These are phyloP conservation scores for Globisporangium parvum DNA, from an alignment of 352 stramenopile genomes.

Conservation along the genomic window DNA sequence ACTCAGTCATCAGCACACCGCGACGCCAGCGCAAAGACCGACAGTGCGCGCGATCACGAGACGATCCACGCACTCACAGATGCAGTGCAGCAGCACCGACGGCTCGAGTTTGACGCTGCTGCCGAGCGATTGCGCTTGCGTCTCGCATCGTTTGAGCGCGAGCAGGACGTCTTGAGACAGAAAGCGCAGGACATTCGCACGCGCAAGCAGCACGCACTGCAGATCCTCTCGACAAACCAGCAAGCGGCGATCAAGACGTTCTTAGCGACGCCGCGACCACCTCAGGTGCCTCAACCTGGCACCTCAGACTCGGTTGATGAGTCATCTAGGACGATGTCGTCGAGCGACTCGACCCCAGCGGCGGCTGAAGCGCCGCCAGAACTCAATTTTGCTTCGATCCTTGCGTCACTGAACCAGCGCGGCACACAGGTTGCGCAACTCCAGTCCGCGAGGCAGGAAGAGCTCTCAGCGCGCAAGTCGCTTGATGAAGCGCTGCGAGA, in stretches of 20 bases:
- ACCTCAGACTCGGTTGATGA: background rate
- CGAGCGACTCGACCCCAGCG: background rate
- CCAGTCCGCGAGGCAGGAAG: conserved; percentile 21
- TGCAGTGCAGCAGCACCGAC: conserved; percentile 28
- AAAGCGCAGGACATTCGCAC: conserved; percentile 27
- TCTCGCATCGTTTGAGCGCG: conserved; percentile 31
- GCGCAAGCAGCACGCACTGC: conserved; percentile 38
- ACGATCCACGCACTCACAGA: conserved; percentile 24
- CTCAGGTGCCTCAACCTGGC: background rate
- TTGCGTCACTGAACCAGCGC: conserved; percentile 31
- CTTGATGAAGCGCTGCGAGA: conserved; percentile 23
- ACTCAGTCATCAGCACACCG: background rate
- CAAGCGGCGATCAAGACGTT: conserved; percentile 44
- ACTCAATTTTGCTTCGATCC: conserved; percentile 33
- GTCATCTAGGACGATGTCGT: background rate
- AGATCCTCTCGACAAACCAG: conserved; percentile 57
- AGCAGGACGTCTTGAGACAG: conserved; percentile 26
- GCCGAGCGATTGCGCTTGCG: conserved; percentile 26
- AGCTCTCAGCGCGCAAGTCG: conserved; percentile 17
- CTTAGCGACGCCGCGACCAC: conserved; percentile 19
- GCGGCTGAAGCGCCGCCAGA: conserved; percentile 1
- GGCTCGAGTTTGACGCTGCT: conserved; percentile 25
- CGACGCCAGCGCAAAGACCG: conserved; percentile 1
- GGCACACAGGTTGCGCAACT: conserved; percentile 21
- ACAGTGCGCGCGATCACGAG: background rate